Percentiles rank a stretch among this genome's conserved stretches.
phyloP scores from a whole-genome alignment of 2,329 filamentous ascomycete species.

The Penicillium oxalicum region DNA sequence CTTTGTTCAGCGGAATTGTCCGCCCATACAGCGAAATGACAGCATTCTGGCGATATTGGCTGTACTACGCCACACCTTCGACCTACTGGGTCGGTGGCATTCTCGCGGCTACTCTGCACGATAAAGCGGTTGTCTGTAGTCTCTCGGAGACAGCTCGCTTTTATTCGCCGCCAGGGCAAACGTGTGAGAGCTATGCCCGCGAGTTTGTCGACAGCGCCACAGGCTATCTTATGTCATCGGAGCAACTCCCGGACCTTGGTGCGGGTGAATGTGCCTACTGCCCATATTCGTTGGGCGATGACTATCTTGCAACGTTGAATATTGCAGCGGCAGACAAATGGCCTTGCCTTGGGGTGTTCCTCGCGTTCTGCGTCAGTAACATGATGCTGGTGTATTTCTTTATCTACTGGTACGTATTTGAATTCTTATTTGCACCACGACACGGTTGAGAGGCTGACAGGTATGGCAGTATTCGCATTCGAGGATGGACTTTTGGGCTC shows the following conservation, averaged over 20 bases:
- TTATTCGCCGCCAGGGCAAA: slow-evolving; percentile 57
- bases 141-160: slow-evolving; percentile 58
- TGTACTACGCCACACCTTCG: slow-evolving; percentile 61
- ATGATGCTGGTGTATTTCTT: slow-evolving; percentile 71
- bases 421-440: no score
- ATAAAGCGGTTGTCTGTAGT: slow-evolving; percentile 49
- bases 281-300: slow-evolving; percentile 56
- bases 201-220: slow-evolving; percentile 49
- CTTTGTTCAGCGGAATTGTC: slow-evolving; percentile 71
- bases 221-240: no score
- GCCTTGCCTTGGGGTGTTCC: slow-evolving; percentile 66
- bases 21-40: slow-evolving; percentile 60
- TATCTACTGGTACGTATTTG: no score
- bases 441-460: no score
- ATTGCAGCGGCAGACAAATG: slow-evolving; percentile 59
- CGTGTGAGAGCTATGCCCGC: slow-evolving; percentile 60
- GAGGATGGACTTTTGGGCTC: slow-evolving; percentile 65
- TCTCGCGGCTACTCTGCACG: slow-evolving; percentile 56
- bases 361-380: slow-evolving; percentile 64
- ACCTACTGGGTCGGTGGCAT: slow-evolving; percentile 70
- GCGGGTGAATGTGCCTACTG: slow-evolving; percentile 63
- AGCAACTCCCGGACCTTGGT: slow-evolving; percentile 56
- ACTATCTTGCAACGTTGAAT: slow-evolving; percentile 60
- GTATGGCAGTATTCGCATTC: slow-evolving; percentile 64
- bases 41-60: slow-evolving; percentile 68